Conservation (phyloP, 306 rosid genomes). For the Cicer pinnatifidum region DNA sequence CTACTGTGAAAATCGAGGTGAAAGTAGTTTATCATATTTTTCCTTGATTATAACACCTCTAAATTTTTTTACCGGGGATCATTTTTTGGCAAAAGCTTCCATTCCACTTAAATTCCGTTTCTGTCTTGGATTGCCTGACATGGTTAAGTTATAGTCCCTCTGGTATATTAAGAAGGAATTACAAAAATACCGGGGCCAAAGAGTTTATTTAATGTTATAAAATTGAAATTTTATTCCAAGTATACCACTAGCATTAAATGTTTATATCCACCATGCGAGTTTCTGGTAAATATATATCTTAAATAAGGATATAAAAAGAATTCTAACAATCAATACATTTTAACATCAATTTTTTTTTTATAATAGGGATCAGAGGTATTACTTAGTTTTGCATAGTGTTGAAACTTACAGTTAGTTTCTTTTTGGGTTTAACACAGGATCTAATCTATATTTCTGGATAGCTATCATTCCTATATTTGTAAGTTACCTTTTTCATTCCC, state of each 20-base stretch:
- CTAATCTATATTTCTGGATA: constrained; percentile 97
- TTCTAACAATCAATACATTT: too few species aligned
- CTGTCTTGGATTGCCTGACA: constrained; percentile 24
- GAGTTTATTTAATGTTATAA: too few species aligned
- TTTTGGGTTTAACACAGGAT: constrained; percentile 60
- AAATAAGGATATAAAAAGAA: too few species aligned
- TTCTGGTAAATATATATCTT: too few species aligned
- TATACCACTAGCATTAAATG: too few species aligned
- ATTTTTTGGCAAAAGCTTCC: constrained; percentile 23
- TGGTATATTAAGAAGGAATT: too few species aligned
- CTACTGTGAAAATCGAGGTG: constrained; percentile 21
- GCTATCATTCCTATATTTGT: constrained; percentile 85
- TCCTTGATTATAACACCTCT: constrained; percentile 20
- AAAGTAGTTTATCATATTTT: constrained; percentile 5
- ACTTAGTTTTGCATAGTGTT: constrained; percentile 37
- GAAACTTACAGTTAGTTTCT: constrained; percentile 32
- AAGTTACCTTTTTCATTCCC: constrained; percentile 50
- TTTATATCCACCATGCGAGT: too few species aligned
- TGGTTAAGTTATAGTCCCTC: not conserved
- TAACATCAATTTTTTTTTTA: too few species aligned
- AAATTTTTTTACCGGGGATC: not conserved
- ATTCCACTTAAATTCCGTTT: constrained; percentile 10
- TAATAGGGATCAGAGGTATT: not conserved
- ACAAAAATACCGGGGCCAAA: too few species aligned
- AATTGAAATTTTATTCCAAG: too few species aligned